Evolutionary conservation across 257 asterid genomes (phyloP), one percentile per base, ranked within the genome.

Genomic region (Salvia hispanica): DNA sequence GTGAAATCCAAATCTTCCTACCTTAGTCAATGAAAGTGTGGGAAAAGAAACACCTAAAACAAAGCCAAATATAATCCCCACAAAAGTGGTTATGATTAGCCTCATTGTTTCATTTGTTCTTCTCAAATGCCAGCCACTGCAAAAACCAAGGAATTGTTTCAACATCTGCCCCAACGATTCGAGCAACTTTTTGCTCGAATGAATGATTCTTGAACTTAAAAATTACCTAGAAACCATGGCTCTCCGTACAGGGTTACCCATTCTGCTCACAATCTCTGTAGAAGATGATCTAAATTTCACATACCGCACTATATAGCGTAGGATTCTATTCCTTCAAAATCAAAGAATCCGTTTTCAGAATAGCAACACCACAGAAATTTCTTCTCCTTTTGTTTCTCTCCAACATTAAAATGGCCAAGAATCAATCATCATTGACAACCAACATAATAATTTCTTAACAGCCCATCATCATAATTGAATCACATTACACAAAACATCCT

Each of bases 11-110:
- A 31, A 53, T 43, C 40, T 21, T 54, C 94, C 14, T 83, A 81
- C 99, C 96, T 93, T 93, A 47, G 92, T 63, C 71, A 84, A 47
- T 57, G 94, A 76, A 71, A 82, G 73, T 55, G 85, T 66, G 13
- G 96, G 99, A 74, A 85, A 88, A 15, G 97, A 85, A 82, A 81
- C 94, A 31, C 97, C 99, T 70, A 93, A 66, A 73, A 85, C 84
- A 83, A 88, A 93, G 62, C 97, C 99, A 58, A 86, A 71, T 45
- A 90, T 81, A 61, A 85, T 72, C 59, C 95, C 99, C 70, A 86
- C 85, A 15, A 85, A 76, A 60, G 95, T 85, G 9, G 96, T 88
- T 33, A 85, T 73, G 14, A 88, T 66, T 13, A 92, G 83, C 88
- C 89, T 83, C 99, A 90, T 88, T 4, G 84, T 82, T 68, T 83